A percentile compares a stretch with the other conserved stretches of the same genome.
phyloP scores from a whole-genome alignment of 164 flowering plant species.

The Tinospora cordifolia region DNA sequence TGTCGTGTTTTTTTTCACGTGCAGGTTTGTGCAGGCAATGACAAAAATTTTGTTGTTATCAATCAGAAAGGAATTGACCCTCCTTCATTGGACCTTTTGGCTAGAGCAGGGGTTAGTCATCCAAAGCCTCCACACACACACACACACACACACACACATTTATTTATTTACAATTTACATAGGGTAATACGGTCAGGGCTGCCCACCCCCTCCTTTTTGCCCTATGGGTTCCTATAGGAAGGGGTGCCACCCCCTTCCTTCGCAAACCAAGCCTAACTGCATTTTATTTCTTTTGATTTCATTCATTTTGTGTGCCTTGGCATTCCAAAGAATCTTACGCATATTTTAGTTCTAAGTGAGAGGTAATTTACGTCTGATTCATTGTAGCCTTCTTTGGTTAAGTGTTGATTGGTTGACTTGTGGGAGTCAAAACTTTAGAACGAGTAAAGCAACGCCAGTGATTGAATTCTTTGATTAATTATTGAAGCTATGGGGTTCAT shows the following conservation, averaged over 20 bases:
- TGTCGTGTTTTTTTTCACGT: constrained; percentile 9
- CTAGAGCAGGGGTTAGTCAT: constrained; percentile 82
- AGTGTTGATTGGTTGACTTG: background rate
- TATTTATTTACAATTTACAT: too few relatives aligned
- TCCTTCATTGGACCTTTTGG: constrained; percentile 89
- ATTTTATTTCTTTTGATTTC: background rate
- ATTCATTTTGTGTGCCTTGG: background rate
- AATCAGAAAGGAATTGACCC: constrained; percentile 99
- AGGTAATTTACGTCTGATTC: background rate
- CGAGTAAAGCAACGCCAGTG: background rate
- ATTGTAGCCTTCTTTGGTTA: background rate
- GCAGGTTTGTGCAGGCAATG: constrained; percentile 83
- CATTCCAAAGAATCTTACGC: background rate
- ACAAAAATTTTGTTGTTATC: constrained; percentile 75
- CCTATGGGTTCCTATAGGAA: too few relatives aligned
- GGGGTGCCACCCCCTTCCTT: too few relatives aligned
- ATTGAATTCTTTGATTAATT: background rate
- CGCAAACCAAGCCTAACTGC: too few relatives aligned
- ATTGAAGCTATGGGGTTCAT: too few relatives aligned
- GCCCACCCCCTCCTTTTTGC: background rate
- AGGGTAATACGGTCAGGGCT: too few relatives aligned
- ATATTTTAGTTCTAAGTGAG: background rate
- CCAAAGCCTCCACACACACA: background rate
- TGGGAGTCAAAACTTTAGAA: background rate
- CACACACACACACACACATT: too few relatives aligned